A percentile compares a stretch with the other conserved stretches of the same genome.
phyloP scores from a whole-genome alignment of 2,329 filamentous ascomycete species.

The Harringtonia lauricola region DNA sequence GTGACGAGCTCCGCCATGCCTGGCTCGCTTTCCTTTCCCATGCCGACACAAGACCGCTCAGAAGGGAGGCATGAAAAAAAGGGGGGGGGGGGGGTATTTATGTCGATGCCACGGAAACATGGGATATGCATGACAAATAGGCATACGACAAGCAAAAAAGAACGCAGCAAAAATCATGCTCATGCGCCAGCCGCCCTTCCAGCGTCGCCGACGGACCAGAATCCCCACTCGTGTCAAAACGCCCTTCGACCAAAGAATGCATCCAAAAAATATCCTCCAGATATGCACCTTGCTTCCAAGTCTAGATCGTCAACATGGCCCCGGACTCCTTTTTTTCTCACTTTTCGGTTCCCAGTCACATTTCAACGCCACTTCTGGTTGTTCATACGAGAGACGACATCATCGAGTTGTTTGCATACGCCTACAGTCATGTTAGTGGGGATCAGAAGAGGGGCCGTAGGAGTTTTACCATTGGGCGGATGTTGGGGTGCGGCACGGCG shows the following conservation, averaged over 20 bases:
- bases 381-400: slow-evolving; percentile 68
- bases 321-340: background rate
- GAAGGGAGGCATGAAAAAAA: no score
- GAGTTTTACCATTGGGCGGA: slow-evolving; percentile 70
- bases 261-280: background rate
- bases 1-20: no score
- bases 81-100: no score
- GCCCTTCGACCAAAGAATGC: no score
- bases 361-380: slow-evolving; percentile 11
- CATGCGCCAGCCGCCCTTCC: background rate
- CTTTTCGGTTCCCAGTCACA: background rate
- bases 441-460: background rate
- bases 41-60: no score
- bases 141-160: no score
- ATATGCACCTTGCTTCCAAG: background rate
- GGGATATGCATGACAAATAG: no score
- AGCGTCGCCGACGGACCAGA: no score
- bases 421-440: slow-evolving; percentile 33
- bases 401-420: slow-evolving; percentile 76
- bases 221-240: background rate
- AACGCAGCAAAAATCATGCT: background rate
- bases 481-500: slow-evolving; percentile 89
- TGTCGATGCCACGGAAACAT: no score
- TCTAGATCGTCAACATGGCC: background rate
- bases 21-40: no score